Evolutionary conservation across 2,329 filamentous ascomycete genomes (phyloP).

Genomic region (Truncatella angustata): DNA sequence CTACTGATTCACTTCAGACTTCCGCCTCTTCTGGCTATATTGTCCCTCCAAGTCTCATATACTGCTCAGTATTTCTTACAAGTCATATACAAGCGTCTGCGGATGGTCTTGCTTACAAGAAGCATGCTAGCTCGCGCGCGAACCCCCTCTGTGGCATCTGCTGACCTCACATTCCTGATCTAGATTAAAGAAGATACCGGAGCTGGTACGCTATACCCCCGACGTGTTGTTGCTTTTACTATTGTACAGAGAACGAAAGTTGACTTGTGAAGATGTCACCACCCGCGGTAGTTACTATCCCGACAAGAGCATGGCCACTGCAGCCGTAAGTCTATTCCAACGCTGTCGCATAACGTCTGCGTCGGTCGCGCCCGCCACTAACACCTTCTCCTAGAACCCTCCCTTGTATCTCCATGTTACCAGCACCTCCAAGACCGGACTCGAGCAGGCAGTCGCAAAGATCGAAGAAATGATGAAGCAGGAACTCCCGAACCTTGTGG

Average conservation of each 20-base stretch:
- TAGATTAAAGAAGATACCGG: constrained; percentile 99
- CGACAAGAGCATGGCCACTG: constrained; percentile 95
- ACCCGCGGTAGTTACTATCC: constrained; percentile 95
- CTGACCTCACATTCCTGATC: constrained; percentile 86
- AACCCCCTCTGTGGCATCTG: constrained; percentile 78
- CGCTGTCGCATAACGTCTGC: no score
- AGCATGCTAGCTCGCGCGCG: constrained; percentile 62
- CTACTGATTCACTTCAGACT: constrained; percentile 61
- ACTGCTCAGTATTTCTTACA: no score
- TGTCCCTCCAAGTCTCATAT: constrained; percentile 32
- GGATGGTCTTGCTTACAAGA: constrained; percentile 69
- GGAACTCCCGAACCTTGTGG: constrained; percentile 90
- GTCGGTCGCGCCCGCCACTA: no score
- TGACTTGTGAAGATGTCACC: constrained; percentile 88
- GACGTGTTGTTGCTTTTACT: constrained; percentile 41
- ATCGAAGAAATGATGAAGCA: constrained; percentile 96
- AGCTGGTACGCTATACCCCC: constrained; percentile 83
- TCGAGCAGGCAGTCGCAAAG: constrained; percentile 82
- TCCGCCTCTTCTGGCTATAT: constrained; percentile 1
- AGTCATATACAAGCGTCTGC: constrained; percentile 43
- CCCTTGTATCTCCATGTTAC: constrained; percentile 95
- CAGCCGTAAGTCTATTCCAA: constrained; percentile 66
- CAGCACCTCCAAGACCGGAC: constrained; percentile 85
- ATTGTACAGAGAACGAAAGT: constrained; percentile 51
- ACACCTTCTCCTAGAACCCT: constrained; percentile 66